phyloP scores from a whole-genome alignment of 768 basidiomycete species.

The Glaciozyma martinii region DNA sequence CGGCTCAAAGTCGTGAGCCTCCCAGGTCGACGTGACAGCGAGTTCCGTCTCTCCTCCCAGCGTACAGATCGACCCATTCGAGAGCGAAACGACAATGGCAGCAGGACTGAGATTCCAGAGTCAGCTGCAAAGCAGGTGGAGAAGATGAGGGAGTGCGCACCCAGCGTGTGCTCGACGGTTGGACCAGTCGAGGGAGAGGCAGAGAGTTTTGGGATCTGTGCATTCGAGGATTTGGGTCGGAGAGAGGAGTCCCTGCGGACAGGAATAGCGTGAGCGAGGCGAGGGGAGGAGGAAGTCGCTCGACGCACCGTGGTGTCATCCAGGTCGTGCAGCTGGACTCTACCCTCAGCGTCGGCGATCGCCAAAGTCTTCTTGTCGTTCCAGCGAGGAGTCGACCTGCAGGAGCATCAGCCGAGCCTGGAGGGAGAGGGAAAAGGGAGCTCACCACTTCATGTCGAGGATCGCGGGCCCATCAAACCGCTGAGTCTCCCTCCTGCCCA shows the following conservation, averaged over 20 bases:
- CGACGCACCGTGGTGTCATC: conserved; percentile 46
- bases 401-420: neutral
- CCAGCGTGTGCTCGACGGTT: conserved; percentile 47
- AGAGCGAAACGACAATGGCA: conserved; percentile 65
- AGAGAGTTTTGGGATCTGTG: conserved; percentile 53
- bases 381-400: conserved; percentile 15
- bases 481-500: conserved; percentile 50
- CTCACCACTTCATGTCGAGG: conserved; percentile 88
- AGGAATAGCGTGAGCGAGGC: neutral
- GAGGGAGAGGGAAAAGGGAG: neutral
- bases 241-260: conserved; percentile 18
- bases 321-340: conserved; percentile 58
- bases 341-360: conserved; percentile 78
- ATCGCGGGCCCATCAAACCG: conserved; percentile 68
- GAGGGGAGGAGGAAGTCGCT: neutral
- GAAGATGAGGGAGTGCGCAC: neutral
- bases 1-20: conserved; percentile 85
- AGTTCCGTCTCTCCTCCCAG: conserved; percentile 45
- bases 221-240: conserved; percentile 35
- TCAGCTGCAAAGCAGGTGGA: neutral
- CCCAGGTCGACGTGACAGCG: conserved; percentile 54
- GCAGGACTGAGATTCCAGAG: conserved; percentile 15
- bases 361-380: conserved; percentile 46
- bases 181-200: conserved; percentile 90
- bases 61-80: conserved; percentile 56